Base-by-base conservation (phyloP, 192 early-diverging fungal species). In the Chytriomyces sp. region DNA sequence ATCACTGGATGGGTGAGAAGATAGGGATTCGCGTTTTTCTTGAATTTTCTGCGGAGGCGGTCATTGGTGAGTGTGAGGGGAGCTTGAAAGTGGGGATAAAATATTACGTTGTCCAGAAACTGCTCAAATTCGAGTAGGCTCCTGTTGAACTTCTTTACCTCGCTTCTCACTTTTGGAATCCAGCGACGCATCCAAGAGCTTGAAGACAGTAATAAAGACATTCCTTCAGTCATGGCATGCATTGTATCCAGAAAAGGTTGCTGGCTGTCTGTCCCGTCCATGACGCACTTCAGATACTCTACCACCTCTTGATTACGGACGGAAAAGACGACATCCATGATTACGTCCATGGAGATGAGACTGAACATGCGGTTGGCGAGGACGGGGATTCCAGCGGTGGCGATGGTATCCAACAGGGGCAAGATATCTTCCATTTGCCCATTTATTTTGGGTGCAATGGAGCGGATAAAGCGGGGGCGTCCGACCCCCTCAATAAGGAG, bases 271-370 rank as follows among this genome's bases (percentile, higher is more conserved):
- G 44, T 12, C 44, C 12, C 1, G 2, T 49, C 62, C 39, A 64
- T 3, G 22, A 61, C 32, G 59, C 32, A 17, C 12, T 8, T 30
- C 63, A 65, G 5, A 52, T 65, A 65, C 8, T 32, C 30, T 7
- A 49, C 22, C 0, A 41, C 25, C 6, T 14, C 63, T n/a, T 28
- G 6, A 17, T n/a, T 14, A 8, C 52, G 14, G 3, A 26, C 41
- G 19, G 63, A 65, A 52, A 65, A 65, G 19, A 52, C 28, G 3
- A 65, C 31, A 40, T 65, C 63, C 10, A 65, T 14, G 41, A 52
- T 65, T 0, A 65, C 17, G 41, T 65, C 63, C 28, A 65, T 10
- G 6, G 63, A 65, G 7, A 65, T 40, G 6, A 33, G 33, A 7
- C 22, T 33, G 2, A 65, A 65, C 63, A 65, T 10, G 6, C 6